phyloP scores from a whole-genome alignment of 495 filamentous ascomycete species.

The Baudoinia panamericana region DNA sequence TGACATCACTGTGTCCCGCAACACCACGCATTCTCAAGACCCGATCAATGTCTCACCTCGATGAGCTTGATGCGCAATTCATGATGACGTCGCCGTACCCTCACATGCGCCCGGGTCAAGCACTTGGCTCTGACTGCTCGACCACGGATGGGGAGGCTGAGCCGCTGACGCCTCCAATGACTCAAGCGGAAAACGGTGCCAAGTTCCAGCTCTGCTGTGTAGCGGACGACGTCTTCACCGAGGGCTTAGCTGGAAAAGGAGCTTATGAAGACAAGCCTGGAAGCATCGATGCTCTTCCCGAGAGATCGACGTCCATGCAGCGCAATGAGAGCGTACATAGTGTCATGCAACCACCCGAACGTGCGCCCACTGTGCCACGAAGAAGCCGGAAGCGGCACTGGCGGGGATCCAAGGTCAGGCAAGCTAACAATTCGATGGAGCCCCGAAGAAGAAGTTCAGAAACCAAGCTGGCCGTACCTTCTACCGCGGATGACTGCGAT shows the following conservation, averaged over 20 bases:
- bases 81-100: slow-evolving; percentile 1
- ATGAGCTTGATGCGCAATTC: slow-evolving; percentile 12
- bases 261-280: not conserved
- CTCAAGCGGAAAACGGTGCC: slow-evolving; percentile 29
- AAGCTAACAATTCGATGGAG: not conserved
- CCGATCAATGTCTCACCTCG: too few relatives aligned
- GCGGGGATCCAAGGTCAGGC: not conserved
- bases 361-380: slow-evolving; percentile 13
- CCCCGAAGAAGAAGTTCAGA: not conserved
- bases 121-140: not conserved
- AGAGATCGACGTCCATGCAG: not conserved
- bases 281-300: not conserved
- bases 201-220: slow-evolving; percentile 21
- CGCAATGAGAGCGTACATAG: slow-evolving; percentile 5
- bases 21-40: too few relatives aligned
- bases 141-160: not conserved
- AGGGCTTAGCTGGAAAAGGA: slow-evolving; percentile 11
- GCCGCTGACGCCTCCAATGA: slow-evolving; percentile 25
- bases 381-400: slow-evolving; percentile 20
- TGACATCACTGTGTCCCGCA: too few relatives aligned
- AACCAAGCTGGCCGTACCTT: too few relatives aligned
- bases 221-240: slow-evolving; percentile 19
- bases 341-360: slow-evolving; percentile 9
- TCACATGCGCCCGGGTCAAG: not conserved
- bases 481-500: too few relatives aligned